Percentiles rank a stretch among this genome's conserved stretches.
These are phyloP conservation scores for Rhypophila decipiens DNA, from an alignment of 495 filamentous ascomycete species.

Conservation along the genomic window DNA sequence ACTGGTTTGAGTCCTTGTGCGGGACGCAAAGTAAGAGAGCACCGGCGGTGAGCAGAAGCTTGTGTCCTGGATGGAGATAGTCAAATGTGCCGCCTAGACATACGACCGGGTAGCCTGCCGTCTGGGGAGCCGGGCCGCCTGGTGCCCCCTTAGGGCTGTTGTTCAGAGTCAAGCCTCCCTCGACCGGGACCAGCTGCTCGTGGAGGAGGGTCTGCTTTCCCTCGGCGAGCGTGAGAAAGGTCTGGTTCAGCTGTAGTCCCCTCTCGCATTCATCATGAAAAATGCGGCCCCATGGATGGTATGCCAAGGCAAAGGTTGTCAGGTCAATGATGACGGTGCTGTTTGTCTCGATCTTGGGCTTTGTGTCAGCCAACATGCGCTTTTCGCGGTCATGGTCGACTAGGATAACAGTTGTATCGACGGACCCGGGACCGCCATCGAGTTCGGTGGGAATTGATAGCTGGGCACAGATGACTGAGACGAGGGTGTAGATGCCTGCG, in stretches of 20 bases:
- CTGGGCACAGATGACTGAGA: constrained; percentile 60
- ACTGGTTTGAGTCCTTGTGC: constrained; percentile 22
- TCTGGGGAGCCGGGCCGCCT: constrained; percentile 11
- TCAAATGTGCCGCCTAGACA: constrained; percentile 95
- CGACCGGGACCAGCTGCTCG: constrained; percentile 36
- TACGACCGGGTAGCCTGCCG: constrained; percentile 39
- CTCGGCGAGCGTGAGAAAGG: constrained; percentile 39
- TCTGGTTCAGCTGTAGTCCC: constrained; percentile 41
- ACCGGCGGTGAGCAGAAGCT: constrained; percentile 80
- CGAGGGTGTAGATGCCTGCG: constrained; percentile 70
- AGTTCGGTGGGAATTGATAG: constrained; percentile 55
- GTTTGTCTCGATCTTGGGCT: constrained; percentile 26
- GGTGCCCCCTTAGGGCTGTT: constrained; percentile 14
- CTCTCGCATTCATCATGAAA: constrained; percentile 57
- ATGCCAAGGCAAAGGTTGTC: constrained; percentile 55
- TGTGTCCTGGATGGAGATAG: constrained; percentile 94
- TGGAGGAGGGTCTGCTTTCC: constrained; percentile 36
- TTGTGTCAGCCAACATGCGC: constrained; percentile 19
- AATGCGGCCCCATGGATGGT: constrained; percentile 62
- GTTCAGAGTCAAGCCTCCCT: constrained; percentile 41
- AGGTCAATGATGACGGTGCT: constrained; percentile 58
- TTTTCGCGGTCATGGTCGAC: constrained; percentile 52
- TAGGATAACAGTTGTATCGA: constrained; percentile 73
- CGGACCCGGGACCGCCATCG: constrained; percentile 53
- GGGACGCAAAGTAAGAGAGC: constrained; percentile 60